These are phyloP conservation scores for Neopestalotiopsis sp. DNA, from an alignment of 2,329 filamentous ascomycete genomes.

Conservation along the genomic window DNA sequence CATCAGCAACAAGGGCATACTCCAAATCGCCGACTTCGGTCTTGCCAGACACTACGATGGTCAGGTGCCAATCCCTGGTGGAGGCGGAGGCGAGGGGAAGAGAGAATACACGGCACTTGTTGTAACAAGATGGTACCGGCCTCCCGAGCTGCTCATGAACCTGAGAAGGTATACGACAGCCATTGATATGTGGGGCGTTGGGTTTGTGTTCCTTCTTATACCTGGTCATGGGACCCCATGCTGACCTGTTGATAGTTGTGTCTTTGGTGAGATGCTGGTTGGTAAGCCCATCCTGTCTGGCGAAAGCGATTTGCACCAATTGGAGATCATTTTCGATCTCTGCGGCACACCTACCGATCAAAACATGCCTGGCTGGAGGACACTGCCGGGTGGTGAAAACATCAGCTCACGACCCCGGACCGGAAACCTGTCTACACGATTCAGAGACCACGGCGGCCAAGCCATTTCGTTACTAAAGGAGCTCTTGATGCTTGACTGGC, in stretches of 20 bases:
- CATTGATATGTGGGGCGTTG: slow-evolving; percentile 98
- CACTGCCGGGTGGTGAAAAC: slow-evolving; percentile 80
- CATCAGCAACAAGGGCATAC: slow-evolving; percentile 90
- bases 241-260: slow-evolving; percentile 66
- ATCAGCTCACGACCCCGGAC: slow-evolving; percentile 67
- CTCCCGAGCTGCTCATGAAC: slow-evolving; percentile 88
- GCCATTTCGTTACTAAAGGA: slow-evolving; percentile 83
- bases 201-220: slow-evolving; percentile 59
- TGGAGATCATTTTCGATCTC: slow-evolving; percentile 91
- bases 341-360: slow-evolving; percentile 89
- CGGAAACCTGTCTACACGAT: slow-evolving; percentile 73
- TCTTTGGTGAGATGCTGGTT: slow-evolving; percentile 97
- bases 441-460: slow-evolving; percentile 73
- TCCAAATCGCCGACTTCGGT: slow-evolving; percentile 98
- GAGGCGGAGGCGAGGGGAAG: slow-evolving; percentile 81
- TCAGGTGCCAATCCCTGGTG: slow-evolving; percentile 74
- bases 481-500: slow-evolving; percentile 88
- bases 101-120: slow-evolving; percentile 96
- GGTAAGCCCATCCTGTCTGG: slow-evolving; percentile 92
- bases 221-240: slow-evolving; percentile 27
- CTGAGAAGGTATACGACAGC: slow-evolving; percentile 93
- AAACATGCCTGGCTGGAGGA: slow-evolving; percentile 90
- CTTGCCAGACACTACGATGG: slow-evolving; percentile 94
- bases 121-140: slow-evolving; percentile 95
- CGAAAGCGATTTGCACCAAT: slow-evolving; percentile 86